phyloP scores from a whole-genome alignment of 768 basidiomycete species.

The Auricularia auricula-judae region DNA sequence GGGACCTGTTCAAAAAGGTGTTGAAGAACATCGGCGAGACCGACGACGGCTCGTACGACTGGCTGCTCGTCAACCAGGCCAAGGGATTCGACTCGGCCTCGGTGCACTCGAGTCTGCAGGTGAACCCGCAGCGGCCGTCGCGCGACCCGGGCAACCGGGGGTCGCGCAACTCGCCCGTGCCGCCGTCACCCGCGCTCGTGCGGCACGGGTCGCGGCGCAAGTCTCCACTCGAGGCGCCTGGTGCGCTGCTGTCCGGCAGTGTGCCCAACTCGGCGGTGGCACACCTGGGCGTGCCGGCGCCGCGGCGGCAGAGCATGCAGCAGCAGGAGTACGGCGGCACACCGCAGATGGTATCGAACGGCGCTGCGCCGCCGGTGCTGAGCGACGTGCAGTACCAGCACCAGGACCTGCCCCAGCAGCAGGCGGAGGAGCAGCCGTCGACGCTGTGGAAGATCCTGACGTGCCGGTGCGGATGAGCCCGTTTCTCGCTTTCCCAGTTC shows the following conservation, averaged over 20 bases:
- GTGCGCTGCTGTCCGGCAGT: conserved; percentile 35
- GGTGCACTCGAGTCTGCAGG: conserved; percentile 25
- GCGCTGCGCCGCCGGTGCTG: conserved; percentile 59
- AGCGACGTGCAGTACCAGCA: conserved; percentile 42
- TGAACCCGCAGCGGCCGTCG: conserved; percentile 29
- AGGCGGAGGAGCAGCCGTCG: conserved; percentile 15
- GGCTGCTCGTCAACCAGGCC: conserved; percentile 88
- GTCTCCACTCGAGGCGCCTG: conserved; percentile 37
- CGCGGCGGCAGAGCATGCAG: conserved; percentile 24
- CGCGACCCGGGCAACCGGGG: conserved; percentile 15
- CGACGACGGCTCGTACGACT: conserved; percentile 93
- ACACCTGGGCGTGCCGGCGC: conserved; percentile 54
- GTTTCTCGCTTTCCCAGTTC: neutral
- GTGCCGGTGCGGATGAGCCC: conserved; percentile 57
- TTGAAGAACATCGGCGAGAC: conserved; percentile 83
- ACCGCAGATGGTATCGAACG: conserved; percentile 72
- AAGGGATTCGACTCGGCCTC: conserved; percentile 87
- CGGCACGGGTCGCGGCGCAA: conserved; percentile 57
- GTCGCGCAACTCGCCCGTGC: conserved; percentile 30
- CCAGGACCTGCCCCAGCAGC: neutral
- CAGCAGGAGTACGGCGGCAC: conserved; percentile 64
- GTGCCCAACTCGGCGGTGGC: conserved; percentile 63
- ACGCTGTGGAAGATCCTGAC: conserved; percentile 59
- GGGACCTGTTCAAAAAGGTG: conserved; percentile 89
- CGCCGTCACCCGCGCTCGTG: conserved; percentile 71